Evolutionary conservation across 805 yeast genomes (phyloP).

Genomic region (Hanseniaspora thailandica): DNA sequence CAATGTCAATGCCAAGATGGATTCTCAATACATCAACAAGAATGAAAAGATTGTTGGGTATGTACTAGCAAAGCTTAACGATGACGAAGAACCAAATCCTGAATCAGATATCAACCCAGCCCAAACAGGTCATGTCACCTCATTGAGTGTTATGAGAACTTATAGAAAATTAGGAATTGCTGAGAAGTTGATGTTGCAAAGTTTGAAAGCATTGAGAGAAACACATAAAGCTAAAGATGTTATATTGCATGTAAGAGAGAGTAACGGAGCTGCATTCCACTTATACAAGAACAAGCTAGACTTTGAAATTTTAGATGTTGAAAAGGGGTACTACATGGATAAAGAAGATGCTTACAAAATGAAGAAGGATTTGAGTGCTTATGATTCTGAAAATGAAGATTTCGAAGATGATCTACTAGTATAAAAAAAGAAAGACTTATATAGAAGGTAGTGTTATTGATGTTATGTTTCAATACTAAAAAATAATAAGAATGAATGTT

Average conservation of each 20-base stretch:
- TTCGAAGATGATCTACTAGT: slow-evolving; percentile 34
- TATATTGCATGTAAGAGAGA: slow-evolving; percentile 82
- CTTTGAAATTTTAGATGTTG: slow-evolving; percentile 73
- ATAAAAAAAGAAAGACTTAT: neutral
- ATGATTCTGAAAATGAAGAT: slow-evolving; percentile 44
- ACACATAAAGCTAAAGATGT: slow-evolving; percentile 72
- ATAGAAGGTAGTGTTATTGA: neutral
- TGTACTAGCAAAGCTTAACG: slow-evolving; percentile 93
- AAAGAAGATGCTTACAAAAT: slow-evolving; percentile 96
- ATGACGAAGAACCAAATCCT: slow-evolving; percentile 67
- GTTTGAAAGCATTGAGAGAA: slow-evolving; percentile 68
- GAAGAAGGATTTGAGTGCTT: slow-evolving; percentile 56
- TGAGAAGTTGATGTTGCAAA: slow-evolving; percentile 77
- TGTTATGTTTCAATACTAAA: no score
- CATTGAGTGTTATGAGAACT: slow-evolving; percentile 87
- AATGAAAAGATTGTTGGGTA: slow-evolving; percentile 89
- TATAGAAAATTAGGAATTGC: slow-evolving; percentile 93
- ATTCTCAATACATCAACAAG: slow-evolving; percentile 49
- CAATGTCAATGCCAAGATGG: slow-evolving; percentile 34
- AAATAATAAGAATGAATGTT: slow-evolving; percentile 14
- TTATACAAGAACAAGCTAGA: slow-evolving; percentile 73
- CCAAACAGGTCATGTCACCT: slow-evolving; percentile 81
- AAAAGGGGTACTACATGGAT: slow-evolving; percentile 85
- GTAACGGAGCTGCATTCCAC: slow-evolving; percentile 88
- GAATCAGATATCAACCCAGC: slow-evolving; percentile 39